Conservation (phyloP, 2,329 filamentous ascomycete genomes). For the Penicillium sp. region DNA sequence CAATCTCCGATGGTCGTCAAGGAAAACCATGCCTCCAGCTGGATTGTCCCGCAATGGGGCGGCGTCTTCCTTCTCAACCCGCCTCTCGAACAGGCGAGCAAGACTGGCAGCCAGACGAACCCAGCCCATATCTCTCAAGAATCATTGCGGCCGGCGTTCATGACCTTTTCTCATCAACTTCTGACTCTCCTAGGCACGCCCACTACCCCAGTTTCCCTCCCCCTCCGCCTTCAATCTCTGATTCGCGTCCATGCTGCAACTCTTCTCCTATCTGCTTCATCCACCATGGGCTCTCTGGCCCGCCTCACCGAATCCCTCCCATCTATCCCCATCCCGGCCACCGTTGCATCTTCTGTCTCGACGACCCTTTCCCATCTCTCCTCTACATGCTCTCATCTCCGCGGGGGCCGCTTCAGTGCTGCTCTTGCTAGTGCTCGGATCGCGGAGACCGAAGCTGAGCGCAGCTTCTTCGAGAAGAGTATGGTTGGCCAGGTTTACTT, state of each 20-base stretch:
- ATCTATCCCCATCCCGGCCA: conserved; percentile 86
- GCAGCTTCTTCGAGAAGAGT: conserved; percentile 96
- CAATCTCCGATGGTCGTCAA: conserved; percentile 63
- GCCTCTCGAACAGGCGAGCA: conserved; percentile 37
- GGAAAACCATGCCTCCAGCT: conserved; percentile 68
- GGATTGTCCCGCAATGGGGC: conserved; percentile 97
- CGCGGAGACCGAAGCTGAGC: conserved; percentile 85
- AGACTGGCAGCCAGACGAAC: conserved; percentile 35
- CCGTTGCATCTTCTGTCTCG: conserved; percentile 82
- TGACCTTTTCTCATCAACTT: conserved; percentile 88
- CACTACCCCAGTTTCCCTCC: conserved; percentile 73
- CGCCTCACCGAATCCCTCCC: conserved; percentile 80
- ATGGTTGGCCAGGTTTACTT: conserved; percentile 99
- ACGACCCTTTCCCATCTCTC: conserved; percentile 77
- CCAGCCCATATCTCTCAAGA: conserved; percentile 61
- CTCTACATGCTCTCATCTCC: conserved; percentile 71
- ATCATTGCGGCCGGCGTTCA: conserved; percentile 74
- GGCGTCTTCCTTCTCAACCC: conserved; percentile 70
- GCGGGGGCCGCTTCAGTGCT: conserved; percentile 59
- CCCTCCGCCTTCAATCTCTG: conserved; percentile 80
- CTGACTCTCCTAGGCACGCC: conserved; percentile 85
- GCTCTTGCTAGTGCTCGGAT: conserved; percentile 79
- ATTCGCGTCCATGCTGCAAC: conserved; percentile 83
- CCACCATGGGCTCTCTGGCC: conserved; percentile 88
- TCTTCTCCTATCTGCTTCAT: conserved; percentile 84